Conservation (phyloP, 257 asterid species). For the Lithospermum erythrorhizon region DNA sequence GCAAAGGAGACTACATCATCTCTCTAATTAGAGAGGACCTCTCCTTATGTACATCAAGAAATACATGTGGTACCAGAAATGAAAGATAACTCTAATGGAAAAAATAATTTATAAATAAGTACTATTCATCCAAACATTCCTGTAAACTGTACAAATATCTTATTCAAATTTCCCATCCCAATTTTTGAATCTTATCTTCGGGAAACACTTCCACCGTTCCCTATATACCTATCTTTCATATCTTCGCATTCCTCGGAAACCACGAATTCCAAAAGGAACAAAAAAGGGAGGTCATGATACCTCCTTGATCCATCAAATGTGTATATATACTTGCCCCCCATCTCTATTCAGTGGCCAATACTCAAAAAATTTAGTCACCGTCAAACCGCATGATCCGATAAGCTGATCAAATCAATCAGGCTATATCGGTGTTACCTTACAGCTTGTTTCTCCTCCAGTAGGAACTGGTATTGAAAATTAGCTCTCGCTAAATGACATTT, state of each 20-base stretch:
- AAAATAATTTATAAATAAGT: constrained; percentile 16
- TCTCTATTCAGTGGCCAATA: constrained; percentile 28
- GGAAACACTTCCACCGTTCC: constrained; percentile 35
- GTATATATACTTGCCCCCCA: constrained; percentile 41
- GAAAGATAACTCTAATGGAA: constrained; percentile 6
- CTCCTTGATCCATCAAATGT: constrained; percentile 24
- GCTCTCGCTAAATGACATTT: constrained; percentile 10
- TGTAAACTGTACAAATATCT: constrained; percentile 59
- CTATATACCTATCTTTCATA: constrained; percentile 35
- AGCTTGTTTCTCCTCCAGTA: background rate
- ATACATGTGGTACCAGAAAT: background rate
- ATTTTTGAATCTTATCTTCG: constrained; percentile 31
- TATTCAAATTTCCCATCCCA: constrained; percentile 35
- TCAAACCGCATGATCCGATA: constrained; percentile 10
- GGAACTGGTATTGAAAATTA: background rate
- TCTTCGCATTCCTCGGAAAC: constrained; percentile 29
- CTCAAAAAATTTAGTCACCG: constrained; percentile 54
- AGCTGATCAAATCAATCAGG: background rate
- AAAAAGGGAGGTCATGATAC: constrained; percentile 18
- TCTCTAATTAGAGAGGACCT: background rate
- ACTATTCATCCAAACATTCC: constrained; percentile 22
- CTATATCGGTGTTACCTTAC: background rate
- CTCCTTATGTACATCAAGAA: background rate
- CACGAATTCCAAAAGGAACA: constrained; percentile 18
- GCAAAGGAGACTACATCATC: constrained; percentile 20